phyloP scores from a whole-genome alignment of 805 yeast genomes.

The Kodamaea neixiangensis region DNA sequence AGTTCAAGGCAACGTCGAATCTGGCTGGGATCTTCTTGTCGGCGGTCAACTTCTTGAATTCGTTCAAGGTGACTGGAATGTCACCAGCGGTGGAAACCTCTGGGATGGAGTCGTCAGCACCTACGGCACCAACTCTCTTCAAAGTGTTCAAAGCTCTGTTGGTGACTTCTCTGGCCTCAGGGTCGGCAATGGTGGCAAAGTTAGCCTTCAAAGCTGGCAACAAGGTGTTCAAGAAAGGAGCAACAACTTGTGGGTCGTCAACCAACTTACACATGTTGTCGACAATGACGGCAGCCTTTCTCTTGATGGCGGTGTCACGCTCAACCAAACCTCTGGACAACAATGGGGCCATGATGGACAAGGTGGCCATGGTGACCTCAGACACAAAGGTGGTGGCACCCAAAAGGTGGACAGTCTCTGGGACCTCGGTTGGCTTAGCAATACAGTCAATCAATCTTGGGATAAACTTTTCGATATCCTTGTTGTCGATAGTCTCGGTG shows the following conservation, averaged over 20 bases:
- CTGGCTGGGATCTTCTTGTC: slow-evolving; percentile 68
- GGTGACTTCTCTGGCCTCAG: slow-evolving; percentile 99
- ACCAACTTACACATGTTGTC: slow-evolving; percentile 99
- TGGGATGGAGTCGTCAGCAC: slow-evolving; percentile 87
- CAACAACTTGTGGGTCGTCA: slow-evolving; percentile 99
- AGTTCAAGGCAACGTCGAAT: slow-evolving; percentile 75
- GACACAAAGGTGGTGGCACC: slow-evolving; percentile 99
- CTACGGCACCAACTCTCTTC: slow-evolving; percentile 98
- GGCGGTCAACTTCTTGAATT: slow-evolving; percentile 72
- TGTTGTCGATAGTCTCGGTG: slow-evolving; percentile 97
- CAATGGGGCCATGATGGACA: slow-evolving; percentile 98
- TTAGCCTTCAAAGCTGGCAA: slow-evolving; percentile 95
- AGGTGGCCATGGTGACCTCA: slow-evolving; percentile 99
- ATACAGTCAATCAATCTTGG: slow-evolving; percentile 97
- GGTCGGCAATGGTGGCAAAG: slow-evolving; percentile 97
- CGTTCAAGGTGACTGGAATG: slow-evolving; percentile 78
- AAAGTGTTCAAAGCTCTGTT: slow-evolving; percentile 95
- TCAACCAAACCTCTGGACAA: slow-evolving; percentile 99
- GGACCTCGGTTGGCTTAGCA: slow-evolving; percentile 94
- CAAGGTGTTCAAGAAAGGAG: slow-evolving; percentile 95
- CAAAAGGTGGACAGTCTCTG: slow-evolving; percentile 97
- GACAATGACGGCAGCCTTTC: slow-evolving; percentile 99
- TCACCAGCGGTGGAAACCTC: slow-evolving; percentile 99
- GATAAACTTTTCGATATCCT: slow-evolving; percentile 99
- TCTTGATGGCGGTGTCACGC: slow-evolving; percentile 99